These are phyloP conservation scores for Solanum hybrid DNA, from an alignment of 305 asterid species.

Conservation along the genomic window DNA sequence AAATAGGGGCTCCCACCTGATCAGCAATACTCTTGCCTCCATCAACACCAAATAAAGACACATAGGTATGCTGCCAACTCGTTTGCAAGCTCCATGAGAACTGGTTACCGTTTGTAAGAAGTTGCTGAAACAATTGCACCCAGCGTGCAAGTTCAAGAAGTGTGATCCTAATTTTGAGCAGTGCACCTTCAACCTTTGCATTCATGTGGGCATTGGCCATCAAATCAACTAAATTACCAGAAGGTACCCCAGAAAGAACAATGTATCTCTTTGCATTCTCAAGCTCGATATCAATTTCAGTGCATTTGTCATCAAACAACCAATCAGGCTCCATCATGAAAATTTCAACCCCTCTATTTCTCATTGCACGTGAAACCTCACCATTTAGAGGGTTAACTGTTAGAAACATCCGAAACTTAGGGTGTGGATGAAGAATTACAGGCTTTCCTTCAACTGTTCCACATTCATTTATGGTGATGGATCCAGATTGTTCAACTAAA, in stretches of 20 bases:
- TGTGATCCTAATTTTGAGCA: slow-evolving; percentile 51
- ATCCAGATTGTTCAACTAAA: slow-evolving; percentile 96
- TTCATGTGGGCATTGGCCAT: slow-evolving; percentile 83
- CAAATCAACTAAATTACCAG: slow-evolving; percentile 58
- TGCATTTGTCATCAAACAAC: slow-evolving; percentile 34
- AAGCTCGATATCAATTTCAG: slow-evolving; percentile 27
- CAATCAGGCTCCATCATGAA: slow-evolving; percentile 68
- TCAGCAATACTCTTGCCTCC: slow-evolving; percentile 54
- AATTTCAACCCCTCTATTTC: slow-evolving; percentile 95
- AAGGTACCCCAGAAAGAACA: slow-evolving; percentile 67
- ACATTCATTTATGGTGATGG: slow-evolving; percentile 88
- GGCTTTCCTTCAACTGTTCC: slow-evolving; percentile 88
- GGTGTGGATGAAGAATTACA: slow-evolving; percentile 82
- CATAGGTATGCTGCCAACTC: slow-evolving; percentile 87
- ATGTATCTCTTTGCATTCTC: slow-evolving; percentile 79
- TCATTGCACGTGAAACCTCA: slow-evolving; percentile 98
- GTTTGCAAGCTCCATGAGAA: slow-evolving; percentile 75
- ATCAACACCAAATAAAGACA: slow-evolving; percentile 80
- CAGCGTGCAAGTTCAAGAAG: slow-evolving; percentile 92
- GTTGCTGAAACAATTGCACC: slow-evolving; percentile 80
- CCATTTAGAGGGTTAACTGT: slow-evolving; percentile 88
- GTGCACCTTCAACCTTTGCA: slow-evolving; percentile 65
- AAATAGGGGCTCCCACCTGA: slow-evolving; percentile 33
- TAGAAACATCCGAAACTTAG: slow-evolving; percentile 85
- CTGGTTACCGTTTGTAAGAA: slow-evolving; percentile 60